Evolutionary conservation across 257 asterid genomes (phyloP), one percentile per base, ranked within the genome.

Genomic region (Solanum raphanifolium): DNA sequence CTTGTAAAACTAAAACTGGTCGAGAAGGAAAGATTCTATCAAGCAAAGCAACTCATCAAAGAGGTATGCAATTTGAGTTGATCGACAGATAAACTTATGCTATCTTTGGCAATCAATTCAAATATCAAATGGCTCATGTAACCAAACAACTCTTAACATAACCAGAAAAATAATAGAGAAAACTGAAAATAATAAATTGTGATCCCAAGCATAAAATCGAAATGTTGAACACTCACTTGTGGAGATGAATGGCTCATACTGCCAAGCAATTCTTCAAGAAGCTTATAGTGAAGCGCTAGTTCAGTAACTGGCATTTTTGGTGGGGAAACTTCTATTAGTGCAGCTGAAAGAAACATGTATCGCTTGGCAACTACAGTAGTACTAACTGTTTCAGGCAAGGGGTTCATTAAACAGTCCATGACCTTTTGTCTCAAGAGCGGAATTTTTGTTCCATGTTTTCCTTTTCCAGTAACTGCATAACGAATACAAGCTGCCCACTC

Each of bases 401-500:
- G 95, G 91, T 90, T 92, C 97, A 97, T 93, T 90, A 97, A 90
- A 91, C 99, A 96, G 90, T 94, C 98, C 93, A 97, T 91, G 90
- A 97, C 90, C 90, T 90, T 94, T 74, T 93, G 92, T 91, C 99
- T 94, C 88, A 97, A 90, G 89, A 92, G 93, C 79, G 99, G 99
- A 87, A 92, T 91, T 92, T 93, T 90, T 48, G 95, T 92, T 89
- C 99, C 99, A 87, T 92, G 89, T 88, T 93, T 95, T 89, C 99
- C 99, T 92, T 97, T 97, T 79, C 99, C 99, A 31, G 99, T 95
- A 90, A 94, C 98, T 46, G 99, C 98, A 92, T 95, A 97, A 87
- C 99, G 98, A 83, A 97, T 94, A 91, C 99, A 91, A 68, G 99
- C 96, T 15, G 94, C 89, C 99, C 99, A 97, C 88, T 96, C 99